These are phyloP conservation scores for Fusarium sp. DNA, from an alignment of 2,329 filamentous ascomycete genomes.

Conservation along the genomic window DNA sequence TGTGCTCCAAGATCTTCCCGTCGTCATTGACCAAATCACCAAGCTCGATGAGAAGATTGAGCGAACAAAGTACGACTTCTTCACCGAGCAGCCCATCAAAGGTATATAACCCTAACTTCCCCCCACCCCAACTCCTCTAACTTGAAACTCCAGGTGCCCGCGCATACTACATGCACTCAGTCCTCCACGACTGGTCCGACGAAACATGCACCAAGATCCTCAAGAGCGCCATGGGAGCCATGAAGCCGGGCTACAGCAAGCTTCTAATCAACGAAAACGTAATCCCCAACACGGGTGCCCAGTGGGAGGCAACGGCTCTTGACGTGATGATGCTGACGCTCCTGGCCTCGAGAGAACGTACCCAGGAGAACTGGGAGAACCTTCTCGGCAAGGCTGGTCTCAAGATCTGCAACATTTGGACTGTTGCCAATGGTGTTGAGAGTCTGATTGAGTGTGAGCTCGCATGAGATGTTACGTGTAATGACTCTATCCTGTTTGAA, in stretches of 20 bases:
- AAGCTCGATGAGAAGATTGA: conserved; percentile 45
- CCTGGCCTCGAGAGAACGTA: conserved; percentile 50
- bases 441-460: conserved; percentile 53
- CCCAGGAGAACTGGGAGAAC: conserved; percentile 47
- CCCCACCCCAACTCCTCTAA: not conserved
- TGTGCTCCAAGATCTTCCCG: conserved; percentile 60
- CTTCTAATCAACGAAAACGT: conserved; percentile 53
- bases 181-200: conserved; percentile 57
- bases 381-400: conserved; percentile 48
- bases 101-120: conserved; percentile 37
- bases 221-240: conserved; percentile 45
- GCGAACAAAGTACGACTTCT: conserved; percentile 57
- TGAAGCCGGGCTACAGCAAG: conserved; percentile 52
- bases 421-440: conserved; percentile 46
- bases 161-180: conserved; percentile 54
- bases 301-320: conserved; percentile 50
- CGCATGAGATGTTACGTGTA: not conserved
- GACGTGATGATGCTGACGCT: conserved; percentile 51
- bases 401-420: conserved; percentile 49
- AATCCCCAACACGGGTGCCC: conserved; percentile 46
- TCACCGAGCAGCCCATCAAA: conserved; percentile 57
- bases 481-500: not conserved
- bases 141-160: conserved; percentile 45
- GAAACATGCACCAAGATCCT: conserved; percentile 47
- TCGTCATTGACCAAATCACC: conserved; percentile 50